These are phyloP conservation scores for Dryas integrifolia DNA, from an alignment of 331 rosid species.

Conservation along the genomic window DNA sequence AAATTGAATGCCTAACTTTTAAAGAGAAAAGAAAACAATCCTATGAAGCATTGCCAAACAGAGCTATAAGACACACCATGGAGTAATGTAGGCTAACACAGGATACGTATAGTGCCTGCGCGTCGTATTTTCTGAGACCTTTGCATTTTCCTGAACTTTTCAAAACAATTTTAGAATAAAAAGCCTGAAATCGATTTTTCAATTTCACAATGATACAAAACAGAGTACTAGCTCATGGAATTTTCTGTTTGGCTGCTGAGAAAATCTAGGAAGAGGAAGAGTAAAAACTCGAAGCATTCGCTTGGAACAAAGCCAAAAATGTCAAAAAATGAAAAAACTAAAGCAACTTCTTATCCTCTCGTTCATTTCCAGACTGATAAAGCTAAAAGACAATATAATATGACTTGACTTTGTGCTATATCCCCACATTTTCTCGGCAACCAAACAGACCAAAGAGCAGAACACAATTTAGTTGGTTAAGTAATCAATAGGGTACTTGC, in stretches of 20 bases:
- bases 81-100: slow-evolving; percentile 86
- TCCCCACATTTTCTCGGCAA: slow-evolving; percentile 13
- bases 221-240: not conserved
- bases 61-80: slow-evolving; percentile 60
- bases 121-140: slow-evolving; percentile 54
- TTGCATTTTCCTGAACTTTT: slow-evolving; percentile 59
- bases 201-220: slow-evolving; percentile 1
- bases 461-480: not conserved
- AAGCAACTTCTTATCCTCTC: not conserved
- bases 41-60: not conserved
- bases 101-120: slow-evolving; percentile 61
- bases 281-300: too few species aligned
- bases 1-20: not conserved
- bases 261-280: slow-evolving; percentile 2
- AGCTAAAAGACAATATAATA: not conserved
- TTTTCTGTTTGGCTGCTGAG: slow-evolving; percentile 7
- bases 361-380: not conserved
- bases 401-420: not conserved
- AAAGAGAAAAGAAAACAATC: not conserved
- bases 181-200: slow-evolving; percentile 11
- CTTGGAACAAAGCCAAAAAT: not conserved
- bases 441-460: slow-evolving; percentile 4
- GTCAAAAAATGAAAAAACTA: not conserved
- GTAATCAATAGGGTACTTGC: slow-evolving; percentile 41
- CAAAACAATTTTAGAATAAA: not conserved